Conservation (phyloP, 2,329 filamentous ascomycete species). For the Colletotrichum echinochloae region DNA sequence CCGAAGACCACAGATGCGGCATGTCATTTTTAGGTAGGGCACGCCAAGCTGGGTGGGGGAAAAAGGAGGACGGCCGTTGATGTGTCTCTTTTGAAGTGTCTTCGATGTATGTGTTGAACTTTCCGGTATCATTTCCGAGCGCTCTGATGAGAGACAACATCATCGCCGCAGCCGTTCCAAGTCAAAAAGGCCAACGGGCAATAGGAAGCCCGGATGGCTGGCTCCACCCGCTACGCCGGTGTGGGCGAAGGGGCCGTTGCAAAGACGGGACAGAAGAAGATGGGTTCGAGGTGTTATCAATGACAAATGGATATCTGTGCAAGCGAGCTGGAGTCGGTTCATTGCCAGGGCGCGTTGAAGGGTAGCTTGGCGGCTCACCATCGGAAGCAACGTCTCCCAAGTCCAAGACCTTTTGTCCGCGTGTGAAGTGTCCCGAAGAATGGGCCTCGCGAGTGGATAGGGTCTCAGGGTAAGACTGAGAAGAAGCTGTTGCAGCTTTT, state of each 20-base stretch:
- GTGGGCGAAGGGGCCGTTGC: not conserved
- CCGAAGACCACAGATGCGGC: constrained; percentile 32
- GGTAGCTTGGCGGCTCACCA: not conserved
- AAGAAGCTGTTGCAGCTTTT: not conserved
- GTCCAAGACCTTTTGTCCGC: not conserved
- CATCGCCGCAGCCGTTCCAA: not conserved
- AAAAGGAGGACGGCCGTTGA: not conserved
- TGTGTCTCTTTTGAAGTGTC: not conserved
- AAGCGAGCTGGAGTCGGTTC: not conserved
- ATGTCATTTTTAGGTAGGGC: constrained; percentile 20
- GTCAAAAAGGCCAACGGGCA: not conserved
- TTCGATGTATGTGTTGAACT: not conserved
- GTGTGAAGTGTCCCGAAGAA: too few relatives aligned
- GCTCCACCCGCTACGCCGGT: not conserved
- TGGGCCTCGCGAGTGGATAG: not conserved
- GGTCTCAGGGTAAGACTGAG: not conserved
- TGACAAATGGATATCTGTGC: not conserved
- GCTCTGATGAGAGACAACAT: not conserved
- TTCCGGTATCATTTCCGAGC: not conserved
- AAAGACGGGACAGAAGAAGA: not conserved
- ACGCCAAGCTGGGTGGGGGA: not conserved
- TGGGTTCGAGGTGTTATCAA: not conserved
- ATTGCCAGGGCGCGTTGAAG: not conserved
- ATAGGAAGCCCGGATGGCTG: not conserved
- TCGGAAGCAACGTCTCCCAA: not conserved